Evolutionary conservation across 1,284 basidiomycete genomes (phyloP).

Genomic region (Rhodotorula mucilaginosa): DNA sequence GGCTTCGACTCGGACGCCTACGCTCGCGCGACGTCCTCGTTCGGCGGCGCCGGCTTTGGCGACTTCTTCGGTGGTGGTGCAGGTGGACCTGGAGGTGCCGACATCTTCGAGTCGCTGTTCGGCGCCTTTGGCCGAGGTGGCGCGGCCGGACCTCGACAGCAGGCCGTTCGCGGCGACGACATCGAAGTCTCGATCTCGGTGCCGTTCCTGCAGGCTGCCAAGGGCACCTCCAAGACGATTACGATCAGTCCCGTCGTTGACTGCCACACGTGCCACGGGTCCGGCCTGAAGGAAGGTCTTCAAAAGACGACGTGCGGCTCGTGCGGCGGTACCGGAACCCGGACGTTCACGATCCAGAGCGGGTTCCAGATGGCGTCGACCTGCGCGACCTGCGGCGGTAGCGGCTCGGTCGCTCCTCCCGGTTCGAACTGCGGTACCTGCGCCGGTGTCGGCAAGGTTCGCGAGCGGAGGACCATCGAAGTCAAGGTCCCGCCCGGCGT

Average conservation of each 20-base stretch:
- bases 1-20: conserved; percentile 90
- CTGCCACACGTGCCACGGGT: conserved; percentile 80
- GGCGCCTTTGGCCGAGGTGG: conserved; percentile 52
- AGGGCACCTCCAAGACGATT: conserved; percentile 76
- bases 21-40: conserved; percentile 52
- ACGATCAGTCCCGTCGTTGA: conserved; percentile 77
- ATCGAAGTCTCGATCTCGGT: conserved; percentile 75
- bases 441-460: conserved; percentile 82
- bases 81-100: conserved; percentile 54
- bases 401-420: conserved; percentile 74
- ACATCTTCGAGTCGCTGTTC: conserved; percentile 88
- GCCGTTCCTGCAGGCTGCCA: conserved; percentile 89
- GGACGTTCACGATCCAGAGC: conserved; percentile 85
- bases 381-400: conserved; percentile 80
- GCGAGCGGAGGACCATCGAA: conserved; percentile 71
- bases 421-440: conserved; percentile 77
- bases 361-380: conserved; percentile 98
- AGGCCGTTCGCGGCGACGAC: conserved; percentile 67
- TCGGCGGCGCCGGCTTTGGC: conserved; percentile 65
- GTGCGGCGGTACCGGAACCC: conserved; percentile 83
- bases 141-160: conserved; percentile 30
- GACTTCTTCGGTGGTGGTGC: conserved; percentile 62
- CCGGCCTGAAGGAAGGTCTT: conserved; percentile 81
- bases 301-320: conserved; percentile 75
- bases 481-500: conserved; percentile 88